phyloP scores from a whole-genome alignment of 805 yeast species.

The Yarrowia sp. region DNA sequence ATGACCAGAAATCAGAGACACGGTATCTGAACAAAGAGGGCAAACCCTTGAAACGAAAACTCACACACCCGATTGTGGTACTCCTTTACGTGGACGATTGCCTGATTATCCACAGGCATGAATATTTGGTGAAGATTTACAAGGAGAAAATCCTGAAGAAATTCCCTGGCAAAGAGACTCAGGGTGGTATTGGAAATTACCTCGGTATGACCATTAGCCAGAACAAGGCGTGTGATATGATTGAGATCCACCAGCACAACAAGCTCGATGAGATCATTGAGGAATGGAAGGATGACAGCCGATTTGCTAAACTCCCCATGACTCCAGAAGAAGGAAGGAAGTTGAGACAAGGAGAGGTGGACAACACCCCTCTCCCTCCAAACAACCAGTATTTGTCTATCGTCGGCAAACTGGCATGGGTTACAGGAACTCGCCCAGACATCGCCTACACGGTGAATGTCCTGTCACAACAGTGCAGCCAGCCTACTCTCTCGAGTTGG shows the following conservation, averaged over 20 bases:
- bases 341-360: neutral
- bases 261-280: neutral
- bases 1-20: too few relatives aligned
- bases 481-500: neutral
- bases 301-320: neutral
- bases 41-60: too few relatives aligned
- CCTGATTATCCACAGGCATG: too few relatives aligned
- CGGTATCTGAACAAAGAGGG: too few relatives aligned
- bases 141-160: too few relatives aligned
- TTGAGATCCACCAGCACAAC: too few relatives aligned
- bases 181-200: neutral
- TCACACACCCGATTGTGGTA: too few relatives aligned
- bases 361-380: neutral
- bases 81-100: too few relatives aligned
- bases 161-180: neutral
- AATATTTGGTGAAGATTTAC: too few relatives aligned
- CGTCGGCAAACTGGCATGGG: slow-evolving; percentile 5
- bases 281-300: neutral
- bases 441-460: slow-evolving; percentile 2
- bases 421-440: neutral
- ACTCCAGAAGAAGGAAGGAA: neutral
- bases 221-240: neutral
- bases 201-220: neutral
- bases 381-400: neutral
- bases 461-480: slow-evolving; percentile 3